Base-by-base conservation (phyloP, 805 yeast species). In the Saturnispora bothae region DNA sequence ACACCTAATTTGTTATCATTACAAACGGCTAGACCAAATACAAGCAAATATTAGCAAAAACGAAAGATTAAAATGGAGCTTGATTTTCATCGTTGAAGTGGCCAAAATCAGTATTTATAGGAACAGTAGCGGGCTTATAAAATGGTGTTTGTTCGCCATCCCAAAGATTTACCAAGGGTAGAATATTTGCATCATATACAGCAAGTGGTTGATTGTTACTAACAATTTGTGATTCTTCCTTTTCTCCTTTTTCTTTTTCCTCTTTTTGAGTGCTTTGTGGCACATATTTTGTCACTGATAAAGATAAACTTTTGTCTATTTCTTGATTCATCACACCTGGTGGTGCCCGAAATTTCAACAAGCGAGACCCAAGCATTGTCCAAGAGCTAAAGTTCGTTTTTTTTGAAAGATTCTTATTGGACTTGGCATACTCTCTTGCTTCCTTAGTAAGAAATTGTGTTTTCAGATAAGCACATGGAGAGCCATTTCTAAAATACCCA, bases 1-100 rank as follows among this genome's bases (percentile, higher is more conserved):
- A 38, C 40, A 15, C 40, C 40, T 10, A 28, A 38, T 28, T 23
- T 38, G 7, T 33, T 27, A 16, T 12, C 30, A 34, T 26, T 34
- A 20, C n/a, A 34, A 7, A 22, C 25, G 10, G 10, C 10, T 8
- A 34, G 22, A 10, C 31, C 31, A 5, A 20, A 18, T 13, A 34
- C 23, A 3, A 19, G 26, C 9, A 8, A n/a, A 4, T 17, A n/a
- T n/a, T n/a, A n/a, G n/a, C n/a, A n/a, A n/a, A n/a, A n/a, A n/a
- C n/a, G n/a, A n/a, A n/a, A n/a, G n/a, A n/a, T n/a, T n/a, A 16
- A 20, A 32, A 32, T 32, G 25, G 21, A 6, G n/a, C 17, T 25
- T 33, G 22, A 14, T 25, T 33, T 17, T 33, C 36, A 33, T 33
- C 36, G 26, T 33, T 15, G n/a, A 14, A n/a, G n/a, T n/a, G 8